These are phyloP conservation scores for Penicillium vulpinum DNA, from an alignment of 2,329 filamentous ascomycete species.

Conservation along the genomic window DNA sequence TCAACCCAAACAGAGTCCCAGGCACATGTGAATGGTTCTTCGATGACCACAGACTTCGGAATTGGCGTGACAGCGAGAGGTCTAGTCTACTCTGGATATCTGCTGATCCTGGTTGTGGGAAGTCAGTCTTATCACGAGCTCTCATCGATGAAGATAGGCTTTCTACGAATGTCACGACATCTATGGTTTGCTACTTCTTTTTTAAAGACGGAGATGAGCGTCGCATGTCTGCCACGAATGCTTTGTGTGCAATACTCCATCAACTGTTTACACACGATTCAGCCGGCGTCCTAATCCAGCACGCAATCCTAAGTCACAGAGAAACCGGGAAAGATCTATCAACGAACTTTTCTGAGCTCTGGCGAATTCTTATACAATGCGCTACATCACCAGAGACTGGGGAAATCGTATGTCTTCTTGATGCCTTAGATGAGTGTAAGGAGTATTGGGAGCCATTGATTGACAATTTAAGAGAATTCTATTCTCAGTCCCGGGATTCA, in stretches of 20 bases:
- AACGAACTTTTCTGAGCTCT: neutral
- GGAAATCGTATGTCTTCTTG: neutral
- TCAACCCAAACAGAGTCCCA: conserved; percentile 27
- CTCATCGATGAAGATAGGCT: neutral
- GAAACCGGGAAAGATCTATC: neutral
- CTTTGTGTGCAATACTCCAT: neutral
- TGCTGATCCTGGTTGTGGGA: neutral
- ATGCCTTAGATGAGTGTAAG: neutral
- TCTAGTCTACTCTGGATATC: neutral
- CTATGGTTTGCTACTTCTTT: neutral
- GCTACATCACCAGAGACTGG: neutral
- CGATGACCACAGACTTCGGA: too few relatives aligned
- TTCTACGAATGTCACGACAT: neutral
- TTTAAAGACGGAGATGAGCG: neutral
- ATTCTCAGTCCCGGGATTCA: neutral
- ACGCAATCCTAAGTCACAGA: neutral
- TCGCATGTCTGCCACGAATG: neutral
- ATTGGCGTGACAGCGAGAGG: neutral
- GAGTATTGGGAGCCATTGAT: too few relatives aligned
- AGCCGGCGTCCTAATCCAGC: neutral
- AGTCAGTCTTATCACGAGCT: neutral
- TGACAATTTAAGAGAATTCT: neutral
- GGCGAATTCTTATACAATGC: neutral
- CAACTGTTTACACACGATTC: neutral
- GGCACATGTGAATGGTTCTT: conserved; percentile 42